Evolutionary conservation across 2,329 filamentous ascomycete genomes (phyloP).

Genomic region (Dactylonectria estremocensis): DNA sequence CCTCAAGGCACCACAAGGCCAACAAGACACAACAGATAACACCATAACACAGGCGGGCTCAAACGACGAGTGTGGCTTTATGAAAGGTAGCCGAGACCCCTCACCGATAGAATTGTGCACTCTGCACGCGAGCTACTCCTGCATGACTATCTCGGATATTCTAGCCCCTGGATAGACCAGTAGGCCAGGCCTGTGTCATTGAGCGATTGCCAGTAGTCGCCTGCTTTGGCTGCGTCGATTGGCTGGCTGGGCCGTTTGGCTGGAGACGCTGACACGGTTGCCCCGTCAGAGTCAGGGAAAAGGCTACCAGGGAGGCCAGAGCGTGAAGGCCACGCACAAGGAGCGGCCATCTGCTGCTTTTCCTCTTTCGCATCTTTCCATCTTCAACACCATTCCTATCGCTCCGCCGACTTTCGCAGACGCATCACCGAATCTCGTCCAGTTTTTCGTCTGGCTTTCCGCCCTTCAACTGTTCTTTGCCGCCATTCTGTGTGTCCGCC

Average conservation of each 20-base stretch:
- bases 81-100: slow-evolving; percentile 19
- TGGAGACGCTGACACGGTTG: slow-evolving; percentile 43
- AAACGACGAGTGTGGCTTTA: slow-evolving; percentile 20
- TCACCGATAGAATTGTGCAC: slow-evolving; percentile 33
- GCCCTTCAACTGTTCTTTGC: slow-evolving; percentile 6
- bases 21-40: slow-evolving; percentile 22
- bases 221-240: slow-evolving; percentile 38
- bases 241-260: slow-evolving; percentile 34
- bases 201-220: slow-evolving; percentile 40
- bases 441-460: slow-evolving; percentile 11
- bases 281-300: slow-evolving; percentile 53
- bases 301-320: slow-evolving; percentile 43
- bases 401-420: slow-evolving; percentile 1
- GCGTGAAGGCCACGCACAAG: slow-evolving; percentile 46
- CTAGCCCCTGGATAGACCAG: slow-evolving; percentile 32
- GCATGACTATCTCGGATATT: slow-evolving; percentile 31
- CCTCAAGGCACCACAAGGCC: not conserved
- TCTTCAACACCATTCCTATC: slow-evolving; percentile 42
- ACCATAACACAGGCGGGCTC: slow-evolving; percentile 24
- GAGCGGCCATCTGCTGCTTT: slow-evolving; percentile 41
- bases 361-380: slow-evolving; percentile 38
- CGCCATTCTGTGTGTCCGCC: slow-evolving; percentile 21
- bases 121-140: slow-evolving; percentile 5
- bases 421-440: slow-evolving; percentile 1
- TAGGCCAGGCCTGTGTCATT: slow-evolving; percentile 25